Base-by-base conservation (phyloP, 345 rosid genomes). In the Heritiera fomes region DNA sequence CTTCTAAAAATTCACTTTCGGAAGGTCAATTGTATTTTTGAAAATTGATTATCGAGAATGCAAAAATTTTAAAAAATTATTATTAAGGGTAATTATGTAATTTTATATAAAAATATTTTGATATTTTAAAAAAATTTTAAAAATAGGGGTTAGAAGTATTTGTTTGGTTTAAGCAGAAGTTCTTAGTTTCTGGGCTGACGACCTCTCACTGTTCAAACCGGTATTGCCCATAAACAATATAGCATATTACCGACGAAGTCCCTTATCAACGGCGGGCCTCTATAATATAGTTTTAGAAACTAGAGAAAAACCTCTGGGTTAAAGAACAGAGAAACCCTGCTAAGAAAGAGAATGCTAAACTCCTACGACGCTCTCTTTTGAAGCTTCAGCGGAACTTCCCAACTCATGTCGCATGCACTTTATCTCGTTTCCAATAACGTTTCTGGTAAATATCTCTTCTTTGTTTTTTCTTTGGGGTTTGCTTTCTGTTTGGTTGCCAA, bases 321-420 rank as follows among this genome's bases (percentile, higher is more conserved):
- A 0, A 34, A 28, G 3, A 72, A 55, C 61, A 15, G 10, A 38
- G 49, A 73, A 73, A 73, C 65, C 76, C 76, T 55, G 65, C 10
- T 11, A 40, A 41, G 43, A 41, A 41, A 41, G 52, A 18, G 52
- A 73, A 56, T n/a, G 64, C 76, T 6, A 73, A 38, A 73, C 34
- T 18, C 34, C 76, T 38, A n/a, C 50, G 3, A 53, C 34, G 32
- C 50, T 18, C 23, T 41, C 34, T 40, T 38, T 41, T 59, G 77
- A 60, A 73, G 64, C 64, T 56, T 28, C 55, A 28, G 6, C 47
- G 40, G 6, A 43, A 13, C 14, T n/a, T 9, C 18, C 7, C 0
- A 8, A 41, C 66, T 20, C 66, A 75, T 75, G 77, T 75, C 77
- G 55, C 56, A 75, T 60, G 68, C 68, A 41, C 77, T 59, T 59